These are phyloP conservation scores for Trebouxia sp. DNA, from an alignment of 139 green algal genomes.

Conservation along the genomic window DNA sequence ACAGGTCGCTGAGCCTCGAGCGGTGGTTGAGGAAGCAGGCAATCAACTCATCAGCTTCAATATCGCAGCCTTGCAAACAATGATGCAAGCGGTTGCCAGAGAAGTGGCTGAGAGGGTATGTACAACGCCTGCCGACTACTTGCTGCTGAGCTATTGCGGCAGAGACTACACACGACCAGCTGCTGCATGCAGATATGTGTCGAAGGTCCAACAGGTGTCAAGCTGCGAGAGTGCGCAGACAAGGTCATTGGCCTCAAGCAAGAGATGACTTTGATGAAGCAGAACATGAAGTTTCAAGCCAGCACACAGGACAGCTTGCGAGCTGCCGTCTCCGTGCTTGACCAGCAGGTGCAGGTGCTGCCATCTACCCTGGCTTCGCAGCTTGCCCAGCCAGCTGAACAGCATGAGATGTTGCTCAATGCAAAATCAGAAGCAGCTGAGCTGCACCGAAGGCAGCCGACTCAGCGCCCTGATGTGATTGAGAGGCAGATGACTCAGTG, in stretches of 20 bases:
- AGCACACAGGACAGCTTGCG: slow-evolving; percentile 13
- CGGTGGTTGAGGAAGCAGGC: not conserved
- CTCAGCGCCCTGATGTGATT: not conserved
- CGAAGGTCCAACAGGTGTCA: slow-evolving; percentile 13
- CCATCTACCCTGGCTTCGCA: not conserved
- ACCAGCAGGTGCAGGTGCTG: slow-evolving; percentile 8
- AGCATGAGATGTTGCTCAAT: not conserved
- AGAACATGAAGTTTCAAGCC: slow-evolving; percentile 1
- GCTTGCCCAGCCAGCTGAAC: slow-evolving; percentile 11
- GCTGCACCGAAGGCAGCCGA: not conserved
- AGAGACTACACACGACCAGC: too few relatives aligned
- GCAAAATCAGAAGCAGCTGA: not conserved
- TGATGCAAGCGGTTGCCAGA: slow-evolving; percentile 18
- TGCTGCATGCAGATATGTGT: slow-evolving; percentile 10
- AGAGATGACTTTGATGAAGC: slow-evolving; percentile 6
- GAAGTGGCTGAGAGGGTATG: not conserved
- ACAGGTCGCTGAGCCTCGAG: not conserved
- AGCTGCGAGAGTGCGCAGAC: slow-evolving; percentile 13
- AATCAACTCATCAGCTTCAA: slow-evolving; percentile 19
- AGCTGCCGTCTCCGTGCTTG: not conserved
- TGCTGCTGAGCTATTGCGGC: too few relatives aligned
- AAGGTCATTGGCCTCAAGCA: slow-evolving; percentile 26
- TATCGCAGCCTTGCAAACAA: not conserved
- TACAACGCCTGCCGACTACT: too few relatives aligned
- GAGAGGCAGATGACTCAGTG: slow-evolving; percentile 3